Evolutionary conservation across 805 yeast genomes (phyloP).

Genomic region (Pichia cephalocereana): DNA sequence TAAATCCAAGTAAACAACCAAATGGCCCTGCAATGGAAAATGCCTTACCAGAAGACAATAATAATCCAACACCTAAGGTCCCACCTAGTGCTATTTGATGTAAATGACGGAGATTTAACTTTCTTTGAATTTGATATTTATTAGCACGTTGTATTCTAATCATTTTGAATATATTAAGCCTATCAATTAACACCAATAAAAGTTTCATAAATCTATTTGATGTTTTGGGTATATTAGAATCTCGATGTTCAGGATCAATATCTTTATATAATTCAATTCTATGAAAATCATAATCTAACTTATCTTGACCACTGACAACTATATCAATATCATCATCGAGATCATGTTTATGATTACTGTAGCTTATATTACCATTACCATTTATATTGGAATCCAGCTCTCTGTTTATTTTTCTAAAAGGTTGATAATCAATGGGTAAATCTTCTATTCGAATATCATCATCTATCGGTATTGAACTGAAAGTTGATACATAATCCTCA

Average conservation of each 20-base stretch:
- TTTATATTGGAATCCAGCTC: background rate
- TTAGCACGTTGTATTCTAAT: constrained; percentile 11
- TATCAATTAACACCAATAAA: constrained; percentile 1
- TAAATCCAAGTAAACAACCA: constrained; percentile 62
- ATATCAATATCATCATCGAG: constrained; percentile 16
- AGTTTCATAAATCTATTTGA: background rate
- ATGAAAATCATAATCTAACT: constrained; percentile 22
- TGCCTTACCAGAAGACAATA: constrained; percentile 64
- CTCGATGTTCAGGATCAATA: constrained; percentile 5
- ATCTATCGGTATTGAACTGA: constrained; percentile 22
- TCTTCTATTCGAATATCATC: constrained; percentile 21
- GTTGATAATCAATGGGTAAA: constrained; percentile 23
- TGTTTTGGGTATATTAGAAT: background rate
- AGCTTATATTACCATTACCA: no score
- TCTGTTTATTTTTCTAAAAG: constrained; percentile 2
- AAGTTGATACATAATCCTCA: constrained; percentile 2
- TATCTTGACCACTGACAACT: constrained; percentile 23
- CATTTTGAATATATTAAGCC: constrained; percentile 8
- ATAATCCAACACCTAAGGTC: constrained; percentile 68
- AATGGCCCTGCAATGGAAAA: constrained; percentile 68
- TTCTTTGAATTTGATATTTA: constrained; percentile 39
- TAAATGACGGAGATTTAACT: constrained; percentile 54
- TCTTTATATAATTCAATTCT: constrained; percentile 13
- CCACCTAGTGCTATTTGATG: constrained; percentile 78
- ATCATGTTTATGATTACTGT: background rate